Percentiles rank a stretch among this genome's conserved stretches.
Conservation (phyloP, 352 stramenopile genomes). For the Pythium biforme region DNA sequence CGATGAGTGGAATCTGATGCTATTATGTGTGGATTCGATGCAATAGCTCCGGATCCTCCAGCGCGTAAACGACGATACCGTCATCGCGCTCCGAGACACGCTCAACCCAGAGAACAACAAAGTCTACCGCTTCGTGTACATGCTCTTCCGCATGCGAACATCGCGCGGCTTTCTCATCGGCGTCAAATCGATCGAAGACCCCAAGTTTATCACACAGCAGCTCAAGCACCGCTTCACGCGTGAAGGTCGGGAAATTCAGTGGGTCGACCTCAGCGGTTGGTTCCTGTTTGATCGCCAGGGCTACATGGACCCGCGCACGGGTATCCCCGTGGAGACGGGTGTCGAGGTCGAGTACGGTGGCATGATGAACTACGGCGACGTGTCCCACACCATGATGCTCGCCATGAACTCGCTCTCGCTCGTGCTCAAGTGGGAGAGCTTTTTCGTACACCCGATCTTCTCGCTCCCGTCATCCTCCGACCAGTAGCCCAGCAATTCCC, state of each 20-base stretch:
- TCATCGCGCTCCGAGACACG: slow-evolving; percentile 60
- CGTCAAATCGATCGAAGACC: slow-evolving; percentile 50
- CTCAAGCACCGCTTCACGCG: slow-evolving; percentile 25
- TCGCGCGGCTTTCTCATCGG: slow-evolving; percentile 65
- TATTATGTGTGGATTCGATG: too few relatives aligned
- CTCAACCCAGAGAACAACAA: slow-evolving; percentile 39
- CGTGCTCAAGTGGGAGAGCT: slow-evolving; percentile 59
- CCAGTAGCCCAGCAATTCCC: not conserved
- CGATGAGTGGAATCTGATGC: not conserved
- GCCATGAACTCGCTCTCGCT: slow-evolving; percentile 70
- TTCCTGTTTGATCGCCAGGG: slow-evolving; percentile 60
- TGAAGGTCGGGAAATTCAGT: slow-evolving; percentile 52
- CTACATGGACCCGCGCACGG: slow-evolving; percentile 27
- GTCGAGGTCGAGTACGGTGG: slow-evolving; percentile 69
- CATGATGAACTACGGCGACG: slow-evolving; percentile 57
- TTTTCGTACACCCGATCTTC: slow-evolving; percentile 64
- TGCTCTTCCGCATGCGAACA: slow-evolving; percentile 71
- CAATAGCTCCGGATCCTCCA: slow-evolving; percentile 54
- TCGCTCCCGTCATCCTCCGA: slow-evolving; percentile 31
- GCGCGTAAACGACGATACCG: slow-evolving; percentile 67
- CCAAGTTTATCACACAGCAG: slow-evolving; percentile 26
- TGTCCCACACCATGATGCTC: slow-evolving; percentile 40
- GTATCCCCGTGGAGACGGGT: slow-evolving; percentile 38
- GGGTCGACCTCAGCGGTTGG: slow-evolving; percentile 68
- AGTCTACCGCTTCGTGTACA: slow-evolving; percentile 64